Evolutionary conservation across 163 green algal species (phyloP).

Genomic region (Scenedesmus sp.): DNA sequence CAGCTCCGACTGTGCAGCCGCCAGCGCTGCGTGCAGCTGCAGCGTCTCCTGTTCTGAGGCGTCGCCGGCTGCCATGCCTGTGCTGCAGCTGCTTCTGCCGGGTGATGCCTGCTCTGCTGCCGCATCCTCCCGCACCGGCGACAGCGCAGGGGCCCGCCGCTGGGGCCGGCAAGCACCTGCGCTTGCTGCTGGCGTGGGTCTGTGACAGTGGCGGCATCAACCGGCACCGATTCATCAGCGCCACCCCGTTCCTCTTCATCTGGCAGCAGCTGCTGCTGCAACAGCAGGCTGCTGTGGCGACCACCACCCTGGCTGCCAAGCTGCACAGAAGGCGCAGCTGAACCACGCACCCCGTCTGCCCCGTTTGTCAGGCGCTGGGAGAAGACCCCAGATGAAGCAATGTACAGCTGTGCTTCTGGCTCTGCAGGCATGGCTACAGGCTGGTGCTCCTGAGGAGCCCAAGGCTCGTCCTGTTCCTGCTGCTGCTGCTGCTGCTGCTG

Average conservation of each 20-base stretch:
- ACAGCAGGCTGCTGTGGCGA: neutral
- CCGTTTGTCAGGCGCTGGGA: too few species aligned
- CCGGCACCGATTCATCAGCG: neutral
- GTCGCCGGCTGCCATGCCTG: neutral
- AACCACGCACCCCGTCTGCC: neutral
- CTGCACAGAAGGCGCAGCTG: neutral
- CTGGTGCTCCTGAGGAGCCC: neutral
- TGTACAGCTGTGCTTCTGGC: neutral
- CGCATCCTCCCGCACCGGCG: neutral
- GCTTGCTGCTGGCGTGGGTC: slow-evolving; percentile 28
- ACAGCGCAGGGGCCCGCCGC: neutral
- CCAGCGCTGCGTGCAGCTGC: neutral
- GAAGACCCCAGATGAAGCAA: neutral
- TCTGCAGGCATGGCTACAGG: neutral
- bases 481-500: neutral
- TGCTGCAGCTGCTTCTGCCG: neutral
- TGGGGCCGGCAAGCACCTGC: neutral
- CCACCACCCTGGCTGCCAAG: neutral
- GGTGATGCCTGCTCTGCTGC: neutral
- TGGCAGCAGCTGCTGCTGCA: neutral
- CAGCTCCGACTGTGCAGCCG: slow-evolving; percentile 20
- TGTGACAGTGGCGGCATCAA: neutral
- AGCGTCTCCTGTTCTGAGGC: neutral
- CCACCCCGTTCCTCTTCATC: neutral
- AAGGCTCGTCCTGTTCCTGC: neutral